Evolutionary conservation across 805 yeast genomes (phyloP).

Genomic region (Cyberlindnera galapagoensis): DNA sequence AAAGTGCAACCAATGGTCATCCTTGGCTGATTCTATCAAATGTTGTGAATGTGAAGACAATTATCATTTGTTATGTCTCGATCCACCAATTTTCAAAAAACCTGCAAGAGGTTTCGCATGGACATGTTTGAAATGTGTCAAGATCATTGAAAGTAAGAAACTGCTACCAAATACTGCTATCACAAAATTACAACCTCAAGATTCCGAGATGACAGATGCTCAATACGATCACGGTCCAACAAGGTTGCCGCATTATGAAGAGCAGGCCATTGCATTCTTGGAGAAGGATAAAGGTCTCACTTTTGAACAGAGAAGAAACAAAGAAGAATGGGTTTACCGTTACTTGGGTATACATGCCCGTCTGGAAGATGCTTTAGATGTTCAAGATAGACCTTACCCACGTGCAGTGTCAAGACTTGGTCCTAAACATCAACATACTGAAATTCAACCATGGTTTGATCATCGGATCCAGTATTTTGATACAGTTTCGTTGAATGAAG

Average conservation of each 20-base stretch:
- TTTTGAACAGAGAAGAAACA: conserved; percentile 40
- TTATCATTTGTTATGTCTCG: conserved; percentile 79
- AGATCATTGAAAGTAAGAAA: conserved; percentile 27
- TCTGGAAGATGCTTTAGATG: conserved; percentile 70
- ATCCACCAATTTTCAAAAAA: conserved; percentile 73
- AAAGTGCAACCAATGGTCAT: conserved; percentile 82
- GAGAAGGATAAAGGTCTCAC: conserved; percentile 36
- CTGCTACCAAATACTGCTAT: conserved; percentile 12
- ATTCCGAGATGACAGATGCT: neutral
- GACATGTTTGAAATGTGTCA: conserved; percentile 80
- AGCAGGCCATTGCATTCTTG: conserved; percentile 47
- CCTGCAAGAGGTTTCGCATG: conserved; percentile 88
- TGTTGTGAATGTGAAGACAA: conserved; percentile 71
- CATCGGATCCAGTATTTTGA: conserved; percentile 67
- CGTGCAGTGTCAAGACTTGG: conserved; percentile 76
- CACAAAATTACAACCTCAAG: neutral
- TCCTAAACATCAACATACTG: conserved; percentile 62
- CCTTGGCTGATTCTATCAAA: conserved; percentile 59
- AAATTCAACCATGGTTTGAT: conserved; percentile 57
- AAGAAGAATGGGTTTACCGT: conserved; percentile 78
- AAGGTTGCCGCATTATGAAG: conserved; percentile 47
- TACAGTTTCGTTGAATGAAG: conserved; percentile 14
- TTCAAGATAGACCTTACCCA: conserved; percentile 75
- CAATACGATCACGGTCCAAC: conserved; percentile 1
- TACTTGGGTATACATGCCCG: conserved; percentile 72